A percentile compares a stretch with the other conserved stretches of the same genome.
These are phyloP conservation scores for Salix arbutifolia DNA, from an alignment of 345 rosid genomes.

Conservation along the genomic window DNA sequence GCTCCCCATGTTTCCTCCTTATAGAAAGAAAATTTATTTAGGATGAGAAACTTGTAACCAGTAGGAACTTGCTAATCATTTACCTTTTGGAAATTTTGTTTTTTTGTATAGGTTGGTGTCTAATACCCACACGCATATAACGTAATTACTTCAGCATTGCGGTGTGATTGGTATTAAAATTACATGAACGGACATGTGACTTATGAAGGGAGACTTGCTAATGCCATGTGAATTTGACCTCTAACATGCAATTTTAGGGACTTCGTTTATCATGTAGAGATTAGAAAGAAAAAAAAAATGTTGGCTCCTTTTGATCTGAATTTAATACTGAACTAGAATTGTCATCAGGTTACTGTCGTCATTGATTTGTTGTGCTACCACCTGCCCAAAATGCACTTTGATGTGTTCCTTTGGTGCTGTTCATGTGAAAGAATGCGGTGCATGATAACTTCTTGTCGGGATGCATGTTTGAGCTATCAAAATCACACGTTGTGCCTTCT, in stretches of 20 bases:
- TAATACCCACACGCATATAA: background rate
- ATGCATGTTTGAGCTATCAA: background rate
- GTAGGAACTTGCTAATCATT: background rate
- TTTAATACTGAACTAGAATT: background rate
- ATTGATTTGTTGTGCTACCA: too few relatives aligned
- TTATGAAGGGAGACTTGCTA: background rate
- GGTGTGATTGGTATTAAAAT: background rate
- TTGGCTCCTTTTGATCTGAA: background rate
- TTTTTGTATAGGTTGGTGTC: background rate
- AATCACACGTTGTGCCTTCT: background rate
- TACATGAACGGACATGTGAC: background rate
- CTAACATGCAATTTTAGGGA: background rate
- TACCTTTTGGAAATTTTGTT: background rate
- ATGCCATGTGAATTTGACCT: background rate
- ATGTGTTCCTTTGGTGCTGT: background rate
- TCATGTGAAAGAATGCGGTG: background rate
- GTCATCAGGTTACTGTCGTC: background rate
- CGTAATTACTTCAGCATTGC: background rate
- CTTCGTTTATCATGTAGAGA: background rate
- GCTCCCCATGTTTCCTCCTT: background rate
- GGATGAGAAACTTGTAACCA: background rate
- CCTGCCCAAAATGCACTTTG: too few relatives aligned
- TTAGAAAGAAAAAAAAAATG: background rate
- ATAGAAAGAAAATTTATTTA: background rate
- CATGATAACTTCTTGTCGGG: background rate